Base-by-base conservation (phyloP, 2,329 filamentous ascomycete species). In the Fusarium oligoseptatum region DNA sequence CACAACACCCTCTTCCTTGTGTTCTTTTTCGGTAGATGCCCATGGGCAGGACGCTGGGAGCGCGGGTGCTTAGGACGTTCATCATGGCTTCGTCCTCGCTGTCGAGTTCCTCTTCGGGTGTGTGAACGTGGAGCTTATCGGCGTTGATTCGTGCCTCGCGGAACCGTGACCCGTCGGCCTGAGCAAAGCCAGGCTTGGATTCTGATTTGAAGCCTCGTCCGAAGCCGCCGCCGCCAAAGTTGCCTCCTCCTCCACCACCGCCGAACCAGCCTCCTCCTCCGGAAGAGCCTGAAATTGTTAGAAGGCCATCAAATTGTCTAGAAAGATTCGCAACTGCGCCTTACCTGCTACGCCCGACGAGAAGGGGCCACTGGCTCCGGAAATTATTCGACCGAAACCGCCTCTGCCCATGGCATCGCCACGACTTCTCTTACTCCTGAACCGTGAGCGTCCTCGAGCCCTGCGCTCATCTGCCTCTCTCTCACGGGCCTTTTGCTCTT, bases 1-100 rank as follows among this genome's bases (percentile, higher is more conserved):
- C 62, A 87, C 83, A 34, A 89, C 80, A n/a, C 85, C 87, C 27
- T 86, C 83, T 17, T 90, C 87, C 78, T 89, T 87, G 75, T 89
- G 87, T 73, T 89, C 86, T 69, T 84, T 84, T 83, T 70, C 89
- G 85, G 73, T 86, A 85, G 73, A 91, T 89, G 58, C 88, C 88
- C 83, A 91, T 88, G 17, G 89, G 89, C 73, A 90, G 83, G 22
- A 85, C 78, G 60, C 76, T 82, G 68, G 76, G 77, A 57, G 78
- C 58, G 22, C 75, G 79, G 32, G 76, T 74, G 67, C 78, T 79
- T 9, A 84, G 80, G 3, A 81, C 82, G 12, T 76, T 80, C 55
- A 84, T 81, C 79, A 85, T 85, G 56, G 82, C 82, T 66, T 87
- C 83, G 64, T 85, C 82, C n/a, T 86, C 83, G 71, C 84, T 85